Evolutionary conservation across 176 grass and related monocot species (phyloP).

Genomic region (Poa pratensis): DNA sequence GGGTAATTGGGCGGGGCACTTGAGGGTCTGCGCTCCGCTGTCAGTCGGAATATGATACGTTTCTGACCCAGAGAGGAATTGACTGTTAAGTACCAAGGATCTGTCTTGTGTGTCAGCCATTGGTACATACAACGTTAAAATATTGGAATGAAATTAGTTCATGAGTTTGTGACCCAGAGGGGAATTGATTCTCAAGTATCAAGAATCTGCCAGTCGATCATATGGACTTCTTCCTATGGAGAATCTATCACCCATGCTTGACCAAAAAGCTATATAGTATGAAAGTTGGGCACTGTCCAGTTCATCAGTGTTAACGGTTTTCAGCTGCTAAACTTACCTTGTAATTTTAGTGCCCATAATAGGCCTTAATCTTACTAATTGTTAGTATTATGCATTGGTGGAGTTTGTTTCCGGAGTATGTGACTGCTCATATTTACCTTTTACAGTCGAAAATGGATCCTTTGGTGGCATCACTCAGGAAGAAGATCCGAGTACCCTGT

Average conservation of each 20-base stretch:
- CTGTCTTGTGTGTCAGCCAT: not conserved
- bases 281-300: not conserved
- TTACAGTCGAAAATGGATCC: conserved; percentile 54
- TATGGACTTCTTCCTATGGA: not conserved
- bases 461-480: conserved; percentile 48
- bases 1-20: not conserved
- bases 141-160: not conserved
- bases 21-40: not conserved
- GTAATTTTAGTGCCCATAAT: not conserved
- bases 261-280: not conserved
- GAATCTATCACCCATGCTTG: not conserved
- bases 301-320: not conserved
- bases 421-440: conserved; percentile 36
- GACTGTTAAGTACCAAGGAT: not conserved
- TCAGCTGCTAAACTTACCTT: not conserved
- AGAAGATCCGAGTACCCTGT: conserved; percentile 59
- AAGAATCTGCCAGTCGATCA: too few species aligned
- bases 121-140: not conserved
- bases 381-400: conserved; percentile 14
- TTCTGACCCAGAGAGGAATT: not conserved
- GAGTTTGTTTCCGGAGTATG: conserved; percentile 19
- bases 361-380: conserved; percentile 16
- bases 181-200: too few species aligned
- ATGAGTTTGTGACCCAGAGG: too few species aligned
- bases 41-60: not conserved